Evolutionary conservation across 768 basidiomycete genomes (phyloP), one percentile per base, ranked within the genome.

Genomic region (Chalciporus pseudorubinellus): DNA sequence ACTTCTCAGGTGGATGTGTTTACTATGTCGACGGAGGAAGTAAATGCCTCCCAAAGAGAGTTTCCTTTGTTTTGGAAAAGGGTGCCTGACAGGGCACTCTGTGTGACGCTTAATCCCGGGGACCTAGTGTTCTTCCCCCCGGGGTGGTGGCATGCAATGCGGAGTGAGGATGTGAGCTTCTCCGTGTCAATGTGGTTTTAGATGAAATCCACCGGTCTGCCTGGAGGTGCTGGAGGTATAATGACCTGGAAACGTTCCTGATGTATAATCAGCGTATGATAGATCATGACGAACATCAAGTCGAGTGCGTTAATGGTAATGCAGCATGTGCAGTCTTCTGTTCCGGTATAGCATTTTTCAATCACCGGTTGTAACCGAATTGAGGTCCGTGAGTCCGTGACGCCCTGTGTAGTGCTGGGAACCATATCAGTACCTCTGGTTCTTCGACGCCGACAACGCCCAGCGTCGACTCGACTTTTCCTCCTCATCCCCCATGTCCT

Each of bases 141-240:
- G 4, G 85, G 89, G 24, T 95, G 92, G 92, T 95, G 92, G 92
- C 92, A 95, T 68, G 87, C 86, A 16, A 89, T 92, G 88, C 81
- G 84, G 56, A 86, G 84, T 67, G 89, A 91, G 70, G 79, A 80
- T 20, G 82, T 76, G 34, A 92, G 91, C 71, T 86, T 91, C 65
- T 94, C 92, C 39, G 78, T 94, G 41, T 95, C 93, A 28, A 87
- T 92, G 79, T 94, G 92, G 91, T 95, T 92, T 68, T 95, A 71
- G 69, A 64, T 70, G 63, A 59, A 59, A 54, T 50, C 55, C 55
- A 50, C 56, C 56, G 52, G 45, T 61, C 50, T 60, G 50, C 57
- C 62, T 58, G 64, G 53, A 22, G 61, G 63, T 57, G 22, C 31
- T 48, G 14, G 20, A 39, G 39, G 22, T 44, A 44, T 39, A 4